These are phyloP conservation scores for Venturia nashicola DNA, from an alignment of 2,329 filamentous ascomycete genomes.

Conservation along the genomic window DNA sequence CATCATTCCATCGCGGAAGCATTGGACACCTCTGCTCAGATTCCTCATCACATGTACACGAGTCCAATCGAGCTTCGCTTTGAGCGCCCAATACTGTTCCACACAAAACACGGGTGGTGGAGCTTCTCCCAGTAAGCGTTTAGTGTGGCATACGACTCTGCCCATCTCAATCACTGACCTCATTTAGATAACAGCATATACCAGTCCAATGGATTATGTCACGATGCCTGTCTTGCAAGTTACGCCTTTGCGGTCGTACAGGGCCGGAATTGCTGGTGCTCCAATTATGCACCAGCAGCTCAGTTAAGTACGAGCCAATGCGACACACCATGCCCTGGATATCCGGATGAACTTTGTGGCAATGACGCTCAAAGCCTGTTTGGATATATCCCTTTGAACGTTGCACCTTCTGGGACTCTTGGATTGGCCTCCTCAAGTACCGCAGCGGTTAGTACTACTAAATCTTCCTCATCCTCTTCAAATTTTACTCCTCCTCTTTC, in stretches of 20 bases:
- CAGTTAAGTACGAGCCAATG: slow-evolving; percentile 37
- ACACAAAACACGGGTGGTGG: slow-evolving; percentile 26
- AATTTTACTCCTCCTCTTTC: neutral
- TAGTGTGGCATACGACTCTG: neutral
- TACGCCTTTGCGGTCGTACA: slow-evolving; percentile 57
- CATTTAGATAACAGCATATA: slow-evolving; percentile 13
- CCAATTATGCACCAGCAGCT: slow-evolving; percentile 48
- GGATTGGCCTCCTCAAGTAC: slow-evolving; percentile 20
- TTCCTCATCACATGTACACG: neutral
- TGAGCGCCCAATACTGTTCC: slow-evolving; percentile 31
- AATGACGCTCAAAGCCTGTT: slow-evolving; percentile 39
- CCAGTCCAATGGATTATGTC: slow-evolving; percentile 61
- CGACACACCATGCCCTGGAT: slow-evolving; percentile 54
- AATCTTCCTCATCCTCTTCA: slow-evolving; percentile 12
- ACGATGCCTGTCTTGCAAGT: slow-evolving; percentile 39
- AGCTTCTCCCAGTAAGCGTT: neutral
- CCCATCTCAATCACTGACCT: neutral
- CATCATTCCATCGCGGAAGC: neutral
- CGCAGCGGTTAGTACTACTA: slow-evolving; percentile 10
- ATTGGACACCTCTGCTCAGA: neutral
- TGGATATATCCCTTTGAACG: slow-evolving; percentile 50
- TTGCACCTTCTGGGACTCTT: slow-evolving; percentile 46
- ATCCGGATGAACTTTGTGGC: slow-evolving; percentile 53
- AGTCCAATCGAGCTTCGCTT: slow-evolving; percentile 1
- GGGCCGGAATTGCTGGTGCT: slow-evolving; percentile 59